phyloP scores from a whole-genome alignment of 2,329 filamentous ascomycete genomes.

The Diplodia mutila region DNA sequence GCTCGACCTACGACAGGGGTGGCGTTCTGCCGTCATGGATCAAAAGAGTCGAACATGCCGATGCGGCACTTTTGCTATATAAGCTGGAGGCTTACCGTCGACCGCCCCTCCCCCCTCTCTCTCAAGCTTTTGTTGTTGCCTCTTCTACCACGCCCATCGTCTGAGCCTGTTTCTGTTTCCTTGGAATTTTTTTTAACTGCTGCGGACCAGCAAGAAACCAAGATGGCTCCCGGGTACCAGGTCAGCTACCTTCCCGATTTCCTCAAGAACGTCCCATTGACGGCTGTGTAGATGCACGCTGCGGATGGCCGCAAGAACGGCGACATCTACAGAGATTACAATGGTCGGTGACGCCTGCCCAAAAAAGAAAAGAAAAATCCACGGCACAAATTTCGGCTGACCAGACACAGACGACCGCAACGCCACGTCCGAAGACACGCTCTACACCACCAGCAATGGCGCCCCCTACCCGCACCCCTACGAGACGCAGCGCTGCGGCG shows the following conservation, averaged over 20 bases:
- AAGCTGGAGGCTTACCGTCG: not conserved
- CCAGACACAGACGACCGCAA: conserved; percentile 46
- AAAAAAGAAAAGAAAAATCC: too few species aligned
- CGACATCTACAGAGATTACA: conserved; percentile 47
- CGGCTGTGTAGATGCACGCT: conserved; percentile 26
- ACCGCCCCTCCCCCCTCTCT: not conserved
- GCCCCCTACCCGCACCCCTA: conserved; percentile 62
- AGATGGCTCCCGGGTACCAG: conserved; percentile 24
- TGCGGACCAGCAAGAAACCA: not conserved
- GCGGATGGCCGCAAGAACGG: conserved; percentile 40
- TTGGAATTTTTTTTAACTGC: not conserved
- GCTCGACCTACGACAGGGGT: not conserved
- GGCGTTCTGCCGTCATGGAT: not conserved
- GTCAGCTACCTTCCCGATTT: not conserved
- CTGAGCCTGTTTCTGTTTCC: conserved; percentile 10
- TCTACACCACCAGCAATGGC: conserved; percentile 63
- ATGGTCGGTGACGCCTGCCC: conserved; percentile 9
- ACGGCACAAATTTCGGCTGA: conserved; percentile 1
- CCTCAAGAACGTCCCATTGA: not conserved
- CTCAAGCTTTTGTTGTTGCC: not conserved
- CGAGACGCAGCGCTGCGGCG: conserved; percentile 59
- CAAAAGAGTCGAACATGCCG: not conserved
- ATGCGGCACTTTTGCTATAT: not conserved
- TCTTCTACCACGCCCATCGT: not conserved
- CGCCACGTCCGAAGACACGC: conserved; percentile 47